Base-by-base conservation (phyloP, 75 land plant genomes). In the Adiantum capillusveneris region DNA sequence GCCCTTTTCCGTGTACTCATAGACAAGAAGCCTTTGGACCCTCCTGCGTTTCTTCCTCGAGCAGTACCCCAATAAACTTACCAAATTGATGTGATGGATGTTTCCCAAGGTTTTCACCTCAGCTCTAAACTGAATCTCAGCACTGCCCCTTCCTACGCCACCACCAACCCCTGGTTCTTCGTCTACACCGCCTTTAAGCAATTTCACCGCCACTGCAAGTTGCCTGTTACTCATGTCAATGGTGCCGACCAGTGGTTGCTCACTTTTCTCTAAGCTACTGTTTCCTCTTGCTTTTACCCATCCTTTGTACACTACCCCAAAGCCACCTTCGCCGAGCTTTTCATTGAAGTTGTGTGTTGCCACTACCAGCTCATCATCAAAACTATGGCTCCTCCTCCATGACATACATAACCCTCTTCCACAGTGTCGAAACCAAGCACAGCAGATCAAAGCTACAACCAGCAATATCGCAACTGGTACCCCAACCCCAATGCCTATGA, bases 1-100 rank as follows among this genome's bases (percentile, higher is more conserved):
- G 5, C 50, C 17, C 5, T 46, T 46, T 21, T 46, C 50, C 50
- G 14, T 46, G 50, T 46, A 46, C 18, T 46, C 50, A 46, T 46
- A 46, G 5, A 46, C 50, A n/a, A 46, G 22, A 21, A 46, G 3
- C 17, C 50, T 17, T 14, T 46, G 18, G 12, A 6, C 13, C 6
- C 22, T 14, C 2, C 50, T 21, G 22, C 5, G 22, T n/a, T 46
- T 21, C 22, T 14, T 21, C 22, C 22, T 21, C 12, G n/a, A 37
- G 64, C 68, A 75, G 36, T 53, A 70, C 0, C 78, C 78, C 27
- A 65, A 43, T 25, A 75, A 29, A 1, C 74, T 53, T 0, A 75
- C 73, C 61, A 75, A 37, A 50, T 75, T 70, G 27, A 57, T 41
- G 37, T 75, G 78, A 63, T 70, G 62, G 29, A 65, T 62, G 45